Percentiles rank a stretch among this genome's conserved stretches.
Evolutionary conservation across 2,329 filamentous ascomycete genomes (phyloP).

Genomic region (Hortaea sp.): DNA sequence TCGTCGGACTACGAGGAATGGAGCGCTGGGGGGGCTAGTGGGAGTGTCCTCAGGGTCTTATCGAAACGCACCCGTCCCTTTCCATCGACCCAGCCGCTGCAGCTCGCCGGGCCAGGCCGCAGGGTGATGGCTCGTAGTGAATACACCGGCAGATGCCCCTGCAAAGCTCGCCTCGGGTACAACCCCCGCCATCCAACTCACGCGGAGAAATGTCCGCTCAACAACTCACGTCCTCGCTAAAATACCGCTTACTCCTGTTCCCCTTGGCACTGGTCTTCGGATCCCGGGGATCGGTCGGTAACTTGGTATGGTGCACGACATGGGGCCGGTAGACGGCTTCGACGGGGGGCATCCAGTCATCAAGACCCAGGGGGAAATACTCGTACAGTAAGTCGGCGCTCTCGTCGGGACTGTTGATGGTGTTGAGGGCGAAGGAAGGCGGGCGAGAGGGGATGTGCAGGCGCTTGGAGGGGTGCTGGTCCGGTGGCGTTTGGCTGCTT

Average conservation of each 20-base stretch:
- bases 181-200: not conserved
- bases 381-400: constrained; percentile 81
- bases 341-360: constrained; percentile 87
- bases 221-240: constrained; percentile 33
- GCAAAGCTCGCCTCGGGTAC: not conserved
- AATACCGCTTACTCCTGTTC: constrained; percentile 37
- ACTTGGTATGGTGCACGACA: constrained; percentile 76
- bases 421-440: constrained; percentile 37
- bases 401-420: constrained; percentile 57
- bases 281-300: constrained; percentile 38
- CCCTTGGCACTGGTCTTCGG: constrained; percentile 17
- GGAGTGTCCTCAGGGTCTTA: too few species aligned
- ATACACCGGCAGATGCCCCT: too few species aligned
- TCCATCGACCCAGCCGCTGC: too few species aligned
- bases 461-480: constrained; percentile 14
- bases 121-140: too few species aligned
- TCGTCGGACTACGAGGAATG: too few species aligned
- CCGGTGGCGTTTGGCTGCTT: constrained; percentile 9
- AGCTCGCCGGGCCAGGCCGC: too few species aligned
- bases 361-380: constrained; percentile 83
- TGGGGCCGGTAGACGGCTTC: constrained; percentile 86
- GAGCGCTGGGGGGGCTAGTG: too few species aligned
- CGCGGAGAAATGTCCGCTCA: not conserved
- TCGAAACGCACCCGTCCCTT: too few species aligned
- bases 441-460: constrained; percentile 27